Base-by-base conservation (phyloP, 345 rosid genomes). In the Acer saccharum region DNA sequence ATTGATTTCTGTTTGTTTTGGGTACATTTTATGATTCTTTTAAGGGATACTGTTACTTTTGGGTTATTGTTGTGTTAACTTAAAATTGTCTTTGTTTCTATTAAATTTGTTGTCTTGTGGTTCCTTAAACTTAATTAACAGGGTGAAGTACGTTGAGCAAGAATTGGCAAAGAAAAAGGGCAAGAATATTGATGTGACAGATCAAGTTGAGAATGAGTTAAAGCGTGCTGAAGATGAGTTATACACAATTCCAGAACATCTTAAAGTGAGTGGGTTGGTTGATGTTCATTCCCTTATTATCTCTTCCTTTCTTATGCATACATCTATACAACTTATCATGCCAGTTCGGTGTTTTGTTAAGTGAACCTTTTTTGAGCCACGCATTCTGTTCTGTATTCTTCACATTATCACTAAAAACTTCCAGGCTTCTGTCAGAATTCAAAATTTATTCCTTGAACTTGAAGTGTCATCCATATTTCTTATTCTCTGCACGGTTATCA, bases 141-240 rank as follows among this genome's bases (percentile, higher is more conserved):
- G 97, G 99, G 77, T 94, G 71, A 89, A 86, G 83, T 94, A 91
- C 65, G 84, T 96, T 79, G 97, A 94, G 69, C 98, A 92, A 87
- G 99, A 96, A 82, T 71, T 96, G 76, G 97, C 95, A 0, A 93
- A 95, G 93, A 93, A 87, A 77, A 88, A 93, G 72, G 99, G 99
- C 3, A 92, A 78, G 80, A 86, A 81, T 68, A n/a, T 88, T 68
- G 87, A 87, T 65, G 75, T 74, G 46, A 75, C 84, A 12, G 85
- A 83, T 63, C 86, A 86, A 82, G 87, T 79, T 76, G 98, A 89
- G 90, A 92, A 82, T 69, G 99, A 95, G 20, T 69, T 92, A 77
- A 90, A 88, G 50, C 87, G 87, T 13, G 96, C 89, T 3, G 97
- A 95, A 84, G 98, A 95, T 86, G 98, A 95, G 86, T 78, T 96